A percentile compares a stretch with the other conserved stretches of the same genome.
These are phyloP conservation scores for Mycena galericulata DNA, from an alignment of 768 basidiomycete species.

Conservation along the genomic window DNA sequence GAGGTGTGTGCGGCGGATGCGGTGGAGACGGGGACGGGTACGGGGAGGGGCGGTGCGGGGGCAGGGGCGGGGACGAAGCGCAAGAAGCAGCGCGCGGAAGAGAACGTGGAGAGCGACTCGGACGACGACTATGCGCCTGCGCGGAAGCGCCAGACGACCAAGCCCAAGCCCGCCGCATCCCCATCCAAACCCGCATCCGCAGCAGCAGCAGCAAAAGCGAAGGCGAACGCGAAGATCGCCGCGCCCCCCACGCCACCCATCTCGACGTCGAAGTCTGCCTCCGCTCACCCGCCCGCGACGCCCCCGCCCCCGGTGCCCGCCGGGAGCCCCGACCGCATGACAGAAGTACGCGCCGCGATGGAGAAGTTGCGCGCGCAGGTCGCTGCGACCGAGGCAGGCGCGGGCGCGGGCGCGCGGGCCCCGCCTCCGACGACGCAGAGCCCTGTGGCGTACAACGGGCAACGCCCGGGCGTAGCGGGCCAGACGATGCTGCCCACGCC, in stretches of 20 bases:
- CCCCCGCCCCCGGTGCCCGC: not conserved
- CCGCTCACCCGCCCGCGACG: not conserved
- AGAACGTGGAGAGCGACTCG: slow-evolving; percentile 35
- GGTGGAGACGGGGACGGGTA: slow-evolving; percentile 12
- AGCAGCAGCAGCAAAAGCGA: too few species aligned
- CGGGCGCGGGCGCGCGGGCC: too few species aligned
- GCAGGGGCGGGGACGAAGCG: slow-evolving; percentile 29
- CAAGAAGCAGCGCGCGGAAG: slow-evolving; percentile 33
- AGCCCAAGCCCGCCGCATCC: not conserved
- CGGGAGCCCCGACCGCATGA: not conserved
- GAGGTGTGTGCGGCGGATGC: slow-evolving; percentile 38
- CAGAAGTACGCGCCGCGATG: slow-evolving; percentile 4
- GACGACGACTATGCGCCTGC: slow-evolving; percentile 34
- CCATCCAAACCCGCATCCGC: too few species aligned
- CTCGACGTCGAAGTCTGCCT: not conserved
- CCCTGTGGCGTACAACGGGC: too few species aligned
- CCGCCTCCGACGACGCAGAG: too few species aligned
- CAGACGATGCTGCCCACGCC: not conserved
- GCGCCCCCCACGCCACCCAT: slow-evolving; percentile 18
- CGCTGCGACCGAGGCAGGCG: not conserved
- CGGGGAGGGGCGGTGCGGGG: not conserved
- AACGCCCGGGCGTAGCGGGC: not conserved
- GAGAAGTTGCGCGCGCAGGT: slow-evolving; percentile 10
- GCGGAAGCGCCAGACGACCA: slow-evolving; percentile 5
- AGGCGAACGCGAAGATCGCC: too few species aligned